These are phyloP conservation scores for Coemansia sp. DNA, from an alignment of 192 early-diverging fungal genomes.

Conservation along the genomic window DNA sequence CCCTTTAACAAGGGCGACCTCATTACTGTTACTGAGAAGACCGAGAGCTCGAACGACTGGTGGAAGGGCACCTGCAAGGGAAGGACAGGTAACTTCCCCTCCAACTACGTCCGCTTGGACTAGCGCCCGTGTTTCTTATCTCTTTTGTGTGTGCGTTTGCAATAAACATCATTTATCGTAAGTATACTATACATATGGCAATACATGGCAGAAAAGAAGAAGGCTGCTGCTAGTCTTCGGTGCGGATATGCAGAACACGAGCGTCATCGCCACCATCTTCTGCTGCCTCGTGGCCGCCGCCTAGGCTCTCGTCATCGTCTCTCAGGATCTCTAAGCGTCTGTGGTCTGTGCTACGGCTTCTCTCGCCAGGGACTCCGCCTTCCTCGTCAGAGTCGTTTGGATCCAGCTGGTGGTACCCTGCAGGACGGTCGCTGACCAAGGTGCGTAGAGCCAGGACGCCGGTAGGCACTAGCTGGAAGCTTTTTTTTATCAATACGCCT, in stretches of 20 bases:
- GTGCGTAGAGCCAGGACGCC: constrained; percentile 48
- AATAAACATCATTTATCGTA: background rate
- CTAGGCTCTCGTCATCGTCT: constrained; percentile 2
- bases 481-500: constrained; percentile 34
- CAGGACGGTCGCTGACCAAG: constrained; percentile 16
- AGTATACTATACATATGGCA: too few relatives aligned
- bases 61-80: constrained; percentile 81
- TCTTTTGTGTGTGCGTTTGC: background rate
- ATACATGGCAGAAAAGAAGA: background rate
- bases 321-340: constrained; percentile 21
- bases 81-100: constrained; percentile 73
- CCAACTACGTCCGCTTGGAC: constrained; percentile 67
- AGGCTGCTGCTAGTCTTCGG: background rate
- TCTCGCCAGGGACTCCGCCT: background rate
- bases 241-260: constrained; percentile 12
- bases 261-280: constrained; percentile 8
- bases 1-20: constrained; percentile 84
- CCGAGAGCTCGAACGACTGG: constrained; percentile 82
- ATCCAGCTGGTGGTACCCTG: constrained; percentile 29
- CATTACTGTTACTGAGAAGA: constrained; percentile 76
- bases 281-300: background rate
- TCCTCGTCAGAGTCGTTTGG: constrained; percentile 21
- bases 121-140: background rate
- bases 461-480: constrained; percentile 53
- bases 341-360: background rate